These are phyloP conservation scores for Peribolospora baueri DNA, from an alignment of 768 basidiomycete genomes.

Conservation along the genomic window DNA sequence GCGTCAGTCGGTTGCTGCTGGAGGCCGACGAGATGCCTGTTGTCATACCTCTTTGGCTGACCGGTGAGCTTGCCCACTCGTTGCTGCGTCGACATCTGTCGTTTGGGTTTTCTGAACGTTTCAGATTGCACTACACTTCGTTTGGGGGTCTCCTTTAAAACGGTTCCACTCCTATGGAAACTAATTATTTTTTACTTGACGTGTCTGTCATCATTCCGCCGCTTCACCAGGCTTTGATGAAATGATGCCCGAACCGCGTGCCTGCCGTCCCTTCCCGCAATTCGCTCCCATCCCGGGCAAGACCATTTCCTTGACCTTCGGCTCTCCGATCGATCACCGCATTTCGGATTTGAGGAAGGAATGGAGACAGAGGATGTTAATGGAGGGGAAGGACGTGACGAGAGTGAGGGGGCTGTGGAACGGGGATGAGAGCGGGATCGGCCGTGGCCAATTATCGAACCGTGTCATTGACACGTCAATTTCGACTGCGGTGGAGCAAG, in stretches of 20 bases:
- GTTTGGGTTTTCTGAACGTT: background rate
- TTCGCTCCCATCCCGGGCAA: conserved; percentile 37
- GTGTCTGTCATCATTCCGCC: background rate
- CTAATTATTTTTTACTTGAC: background rate
- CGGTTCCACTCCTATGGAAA: background rate
- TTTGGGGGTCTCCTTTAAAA: background rate
- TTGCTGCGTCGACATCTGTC: background rate
- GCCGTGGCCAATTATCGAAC: too few species aligned
- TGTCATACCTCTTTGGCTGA: conserved; percentile 82
- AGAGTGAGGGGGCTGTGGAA: too few species aligned
- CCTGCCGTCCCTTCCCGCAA: conserved; percentile 45
- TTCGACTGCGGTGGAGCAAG: too few species aligned
- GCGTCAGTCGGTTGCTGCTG: conserved; percentile 65
- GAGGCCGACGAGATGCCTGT: conserved; percentile 38
- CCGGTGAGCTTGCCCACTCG: conserved; percentile 25
- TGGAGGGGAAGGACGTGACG: too few species aligned
- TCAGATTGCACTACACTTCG: background rate
- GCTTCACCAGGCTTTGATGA: conserved; percentile 43
- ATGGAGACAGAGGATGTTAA: too few species aligned
- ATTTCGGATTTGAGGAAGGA: too few species aligned
- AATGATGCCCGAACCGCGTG: conserved; percentile 68
- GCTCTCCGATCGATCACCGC: conserved; percentile 35
- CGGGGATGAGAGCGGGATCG: too few species aligned
- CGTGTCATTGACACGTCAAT: too few species aligned
- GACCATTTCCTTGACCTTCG: conserved; percentile 51